A percentile compares a stretch with the other conserved stretches of the same genome.
phyloP scores from a whole-genome alignment of 192 early-diverging fungal genomes.

The Mortierella claussenii region DNA sequence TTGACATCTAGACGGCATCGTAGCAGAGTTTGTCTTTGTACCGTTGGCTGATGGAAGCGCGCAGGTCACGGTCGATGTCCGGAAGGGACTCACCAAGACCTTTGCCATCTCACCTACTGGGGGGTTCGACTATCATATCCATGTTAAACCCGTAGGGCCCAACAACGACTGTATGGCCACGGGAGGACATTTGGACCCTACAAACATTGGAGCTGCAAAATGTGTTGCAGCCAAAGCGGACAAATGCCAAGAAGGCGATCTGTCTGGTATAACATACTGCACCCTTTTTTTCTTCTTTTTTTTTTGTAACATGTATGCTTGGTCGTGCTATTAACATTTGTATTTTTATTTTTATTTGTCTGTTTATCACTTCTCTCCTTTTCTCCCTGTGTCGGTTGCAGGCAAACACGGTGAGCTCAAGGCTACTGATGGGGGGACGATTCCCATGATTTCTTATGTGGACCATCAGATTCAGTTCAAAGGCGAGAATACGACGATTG shows the following conservation, averaged over 20 bases:
- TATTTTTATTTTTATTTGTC: not conserved
- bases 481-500: conserved; percentile 10
- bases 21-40: conserved; percentile 24
- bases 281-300: not conserved
- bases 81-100: not conserved
- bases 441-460: conserved; percentile 6
- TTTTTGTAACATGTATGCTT: not conserved
- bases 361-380: not conserved
- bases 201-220: conserved; percentile 10
- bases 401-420: conserved; percentile 35
- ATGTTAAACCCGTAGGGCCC: conserved; percentile 28
- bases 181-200: conserved; percentile 33
- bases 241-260: conserved; percentile 35
- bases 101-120: not conserved
- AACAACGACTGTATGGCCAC: conserved; percentile 30
- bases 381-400: too few species aligned
- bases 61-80: not conserved
- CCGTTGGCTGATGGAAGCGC: conserved; percentile 6
- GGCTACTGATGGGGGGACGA: not conserved
- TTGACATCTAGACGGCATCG: conserved; percentile 17
- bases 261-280: conserved; percentile 43
- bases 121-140: conserved; percentile 43
- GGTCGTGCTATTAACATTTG: too few species aligned
- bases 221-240: conserved; percentile 15
- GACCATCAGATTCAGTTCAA: conserved; percentile 12